Percentiles rank a stretch among this genome's conserved stretches.
Evolutionary conservation across 2,329 filamentous ascomycete genomes (phyloP).

Genomic region (Samsoniella hepiali): DNA sequence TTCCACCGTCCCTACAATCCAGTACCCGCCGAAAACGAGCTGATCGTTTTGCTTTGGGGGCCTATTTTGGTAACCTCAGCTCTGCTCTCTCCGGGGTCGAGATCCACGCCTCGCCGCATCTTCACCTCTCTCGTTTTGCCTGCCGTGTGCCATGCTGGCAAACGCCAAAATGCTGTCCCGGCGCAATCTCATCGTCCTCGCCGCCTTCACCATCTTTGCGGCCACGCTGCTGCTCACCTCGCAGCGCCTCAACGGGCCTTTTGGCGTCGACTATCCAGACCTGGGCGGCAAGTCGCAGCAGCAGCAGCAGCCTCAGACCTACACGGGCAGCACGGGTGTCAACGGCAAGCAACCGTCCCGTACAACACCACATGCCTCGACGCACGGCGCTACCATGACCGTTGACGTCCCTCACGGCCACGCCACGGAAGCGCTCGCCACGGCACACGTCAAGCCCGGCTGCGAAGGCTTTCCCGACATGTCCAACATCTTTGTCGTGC

Average conservation of each 20-base stretch:
- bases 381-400: neutral
- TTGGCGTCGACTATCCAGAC: conserved; percentile 24
- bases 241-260: conserved; percentile 29
- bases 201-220: conserved; percentile 29
- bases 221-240: conserved; percentile 34
- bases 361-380: neutral
- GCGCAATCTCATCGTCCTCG: conserved; percentile 28
- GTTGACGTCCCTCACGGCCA: neutral
- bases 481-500: conserved; percentile 46
- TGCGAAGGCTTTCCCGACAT: conserved; percentile 43
- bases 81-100: neutral
- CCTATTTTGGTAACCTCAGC: neutral
- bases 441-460: conserved; percentile 24
- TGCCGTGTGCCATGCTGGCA: conserved; percentile 18
- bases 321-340: neutral
- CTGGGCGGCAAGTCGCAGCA: conserved; percentile 7
- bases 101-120: neutral
- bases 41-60: neutral
- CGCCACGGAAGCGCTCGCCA: neutral
- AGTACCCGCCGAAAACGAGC: neutral
- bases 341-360: conserved; percentile 9
- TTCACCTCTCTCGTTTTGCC: neutral
- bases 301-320: neutral
- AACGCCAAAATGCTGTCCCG: conserved; percentile 29
- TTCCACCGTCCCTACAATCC: neutral